phyloP scores from a whole-genome alignment of 2,329 filamentous ascomycete genomes.

The Oidium heveae region DNA sequence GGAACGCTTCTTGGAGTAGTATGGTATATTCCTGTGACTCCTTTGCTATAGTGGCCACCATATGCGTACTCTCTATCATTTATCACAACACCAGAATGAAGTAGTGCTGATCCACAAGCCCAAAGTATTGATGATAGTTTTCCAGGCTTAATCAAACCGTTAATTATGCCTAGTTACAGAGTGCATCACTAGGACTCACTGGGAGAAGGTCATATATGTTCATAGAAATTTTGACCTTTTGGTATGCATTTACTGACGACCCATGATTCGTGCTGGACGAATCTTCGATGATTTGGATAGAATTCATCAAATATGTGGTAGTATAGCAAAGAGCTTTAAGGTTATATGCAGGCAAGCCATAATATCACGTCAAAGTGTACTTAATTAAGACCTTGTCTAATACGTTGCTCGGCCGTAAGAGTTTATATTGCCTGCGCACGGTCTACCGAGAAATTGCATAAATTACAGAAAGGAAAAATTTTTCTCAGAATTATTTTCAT shows the following conservation, averaged over 20 bases:
- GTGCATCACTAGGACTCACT: conserved; percentile 17
- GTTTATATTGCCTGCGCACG: too few relatives aligned
- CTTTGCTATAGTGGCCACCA: conserved; percentile 49
- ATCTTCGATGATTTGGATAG: too few relatives aligned
- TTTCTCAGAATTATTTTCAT: too few relatives aligned
- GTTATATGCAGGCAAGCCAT: too few relatives aligned
- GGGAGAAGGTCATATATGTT: conserved; percentile 58
- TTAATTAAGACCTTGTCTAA: too few relatives aligned
- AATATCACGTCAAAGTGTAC: too few relatives aligned
- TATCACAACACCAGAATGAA: conserved; percentile 67
- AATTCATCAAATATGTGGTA: too few relatives aligned
- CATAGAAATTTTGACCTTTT: conserved; percentile 49
- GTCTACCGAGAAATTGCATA: too few relatives aligned
- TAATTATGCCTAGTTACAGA: background rate
- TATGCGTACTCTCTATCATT: conserved; percentile 63
- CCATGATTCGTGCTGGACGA: too few relatives aligned
- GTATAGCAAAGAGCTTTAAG: too few relatives aligned
- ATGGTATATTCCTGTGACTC: conserved; percentile 61
- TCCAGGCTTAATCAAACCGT: conserved; percentile 28
- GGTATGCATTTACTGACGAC: conserved; percentile 7
- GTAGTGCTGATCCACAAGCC: conserved; percentile 49
- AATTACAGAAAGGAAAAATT: too few relatives aligned
- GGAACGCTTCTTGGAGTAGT: conserved; percentile 47
- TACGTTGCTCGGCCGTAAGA: too few relatives aligned
- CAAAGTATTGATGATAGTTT: conserved; percentile 53